Evolutionary conservation across 1,284 basidiomycete species (phyloP), one percentile per base, ranked within the genome.

Genomic region (Papiliotrema laurentii): DNA sequence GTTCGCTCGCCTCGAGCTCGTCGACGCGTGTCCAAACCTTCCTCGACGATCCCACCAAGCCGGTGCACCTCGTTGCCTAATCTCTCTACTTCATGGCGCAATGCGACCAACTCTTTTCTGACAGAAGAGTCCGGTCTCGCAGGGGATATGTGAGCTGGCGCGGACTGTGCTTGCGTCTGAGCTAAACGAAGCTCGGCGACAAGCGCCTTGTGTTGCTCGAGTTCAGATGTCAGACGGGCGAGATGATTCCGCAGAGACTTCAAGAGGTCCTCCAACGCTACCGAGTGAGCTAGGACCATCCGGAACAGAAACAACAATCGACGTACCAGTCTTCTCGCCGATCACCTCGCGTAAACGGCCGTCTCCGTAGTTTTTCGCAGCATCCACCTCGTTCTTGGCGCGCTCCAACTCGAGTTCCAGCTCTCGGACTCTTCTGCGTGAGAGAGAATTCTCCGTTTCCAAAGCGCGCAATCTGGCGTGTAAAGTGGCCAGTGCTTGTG

Each of bases 11-110:
- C 61, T 26, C 65, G 46, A n/a, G 59, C 60, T 24, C 55, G 55
- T 21, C 83, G 76, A 22, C 87, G 75, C 57, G 87, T 86, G 46
- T 82, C 80, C 38, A 92, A 75, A 0, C 87, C 87, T 51, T 89
- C 84, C 63, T 90, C 87, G 0, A 91, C 86, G 0, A 91, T 84
- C 0, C 82, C 83, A 18, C 84, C 78, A n/a, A 92, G 76, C 3
- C 86, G 83, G 51, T 86, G 83, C 1, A 91, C 86, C 68, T 93
- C 89, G 2, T 82, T 82, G 0, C 81, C 83, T 3, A 93, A 79
- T 26, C 85, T 75, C 61, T 69, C 69, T 19, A 72, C 64, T 43
- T 72, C 61, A n/a, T 45, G 47, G 28, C 80, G 74, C 33, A 89
- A 63, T 0, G 80, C 75, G 1, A 73, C 75, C 0, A 80, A 75